These are phyloP conservation scores for Termitomyces sp. DNA, from an alignment of 768 basidiomycete species.

Conservation along the genomic window DNA sequence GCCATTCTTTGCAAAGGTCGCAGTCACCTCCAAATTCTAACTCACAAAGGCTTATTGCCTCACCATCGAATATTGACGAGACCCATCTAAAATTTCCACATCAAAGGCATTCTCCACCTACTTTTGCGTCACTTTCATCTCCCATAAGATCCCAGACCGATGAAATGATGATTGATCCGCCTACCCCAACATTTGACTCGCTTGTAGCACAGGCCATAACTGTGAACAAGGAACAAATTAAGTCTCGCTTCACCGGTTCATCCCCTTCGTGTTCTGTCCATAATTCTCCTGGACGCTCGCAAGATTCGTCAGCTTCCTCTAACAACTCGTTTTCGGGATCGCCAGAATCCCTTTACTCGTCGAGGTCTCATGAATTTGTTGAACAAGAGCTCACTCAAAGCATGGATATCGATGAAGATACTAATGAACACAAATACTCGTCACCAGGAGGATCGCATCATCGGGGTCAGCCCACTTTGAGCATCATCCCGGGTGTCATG, in stretches of 20 bases:
- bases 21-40: neutral
- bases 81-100: neutral
- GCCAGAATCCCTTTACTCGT: neutral
- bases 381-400: slow-evolving; percentile 45
- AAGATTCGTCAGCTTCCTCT: slow-evolving; percentile 21
- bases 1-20: neutral
- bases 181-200: slow-evolving; percentile 14
- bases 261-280: slow-evolving; percentile 1
- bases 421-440: neutral
- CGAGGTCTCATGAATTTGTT: slow-evolving; percentile 35
- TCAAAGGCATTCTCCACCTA: slow-evolving; percentile 8
- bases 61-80: neutral
- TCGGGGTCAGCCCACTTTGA: neutral
- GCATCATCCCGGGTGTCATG: neutral
- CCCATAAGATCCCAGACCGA: slow-evolving; percentile 11
- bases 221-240: neutral
- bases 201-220: slow-evolving; percentile 11
- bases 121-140: slow-evolving; percentile 23
- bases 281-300: slow-evolving; percentile 1
- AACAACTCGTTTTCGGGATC: neutral
- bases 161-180: slow-evolving; percentile 7
- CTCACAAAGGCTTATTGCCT: neutral
- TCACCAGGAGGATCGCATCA: neutral
- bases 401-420: slow-evolving; percentile 14
- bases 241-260: neutral